phyloP scores from a whole-genome alignment of 495 filamentous ascomycete species.

The Neurospora intermedia region DNA sequence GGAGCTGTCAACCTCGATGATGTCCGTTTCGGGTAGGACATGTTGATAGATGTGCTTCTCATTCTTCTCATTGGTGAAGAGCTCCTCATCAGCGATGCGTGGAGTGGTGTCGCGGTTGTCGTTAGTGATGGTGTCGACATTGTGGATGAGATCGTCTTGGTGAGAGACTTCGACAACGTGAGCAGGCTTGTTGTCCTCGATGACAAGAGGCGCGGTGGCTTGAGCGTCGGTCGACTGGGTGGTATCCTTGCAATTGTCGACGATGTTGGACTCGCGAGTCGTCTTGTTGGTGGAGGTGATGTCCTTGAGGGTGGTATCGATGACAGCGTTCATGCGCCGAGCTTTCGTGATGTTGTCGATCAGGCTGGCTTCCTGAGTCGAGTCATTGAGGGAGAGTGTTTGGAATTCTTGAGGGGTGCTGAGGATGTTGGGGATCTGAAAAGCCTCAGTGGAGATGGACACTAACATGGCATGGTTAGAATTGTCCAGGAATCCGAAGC shows the following conservation, averaged over 20 bases:
- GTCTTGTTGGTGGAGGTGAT: background rate
- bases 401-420: background rate
- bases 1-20: background rate
- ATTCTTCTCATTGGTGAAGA: background rate
- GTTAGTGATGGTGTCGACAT: background rate
- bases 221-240: background rate
- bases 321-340: background rate
- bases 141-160: background rate
- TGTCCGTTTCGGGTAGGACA: background rate
- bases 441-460: background rate
- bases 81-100: background rate
- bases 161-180: background rate
- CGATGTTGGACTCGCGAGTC: background rate
- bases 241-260: background rate
- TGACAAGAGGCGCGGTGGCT: background rate
- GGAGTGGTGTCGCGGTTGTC: background rate
- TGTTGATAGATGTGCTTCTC: background rate
- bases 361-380: background rate
- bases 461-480: background rate
- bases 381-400: background rate
- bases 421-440: background rate
- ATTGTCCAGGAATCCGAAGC: background rate
- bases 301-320: background rate
- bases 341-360: background rate
- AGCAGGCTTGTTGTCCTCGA: background rate